Base-by-base conservation (phyloP, 306 rosid species). In the Prunus padus region DNA sequence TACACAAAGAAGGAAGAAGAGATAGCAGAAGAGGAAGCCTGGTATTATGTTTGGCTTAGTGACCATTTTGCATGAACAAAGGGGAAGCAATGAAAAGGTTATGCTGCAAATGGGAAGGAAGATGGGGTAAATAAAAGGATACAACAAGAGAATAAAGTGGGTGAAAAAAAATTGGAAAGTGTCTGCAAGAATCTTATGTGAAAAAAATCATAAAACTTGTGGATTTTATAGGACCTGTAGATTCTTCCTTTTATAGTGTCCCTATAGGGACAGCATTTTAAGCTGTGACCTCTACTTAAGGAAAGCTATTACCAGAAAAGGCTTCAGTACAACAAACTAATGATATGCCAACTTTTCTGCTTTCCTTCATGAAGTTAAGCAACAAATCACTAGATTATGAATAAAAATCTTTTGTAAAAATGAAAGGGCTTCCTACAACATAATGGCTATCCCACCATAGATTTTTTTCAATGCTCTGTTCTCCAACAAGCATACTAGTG, bases 71-170 rank as follows among this genome's bases (percentile, higher is more conserved):
- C 81, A 65, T 75, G 82, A 75, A 73, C 66, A 70, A 77, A 31
- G 72, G 63, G 69, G 78, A 72, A 54, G 75, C 50, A 79, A 76
- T 40, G 88, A 66, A 78, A 76, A 65, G 66, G 69, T 69, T 65
- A 72, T 76, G 86, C 52, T 67, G 82, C 61, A 75, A 13, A 69
- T 60, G 62, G 71, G 82, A 72, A 81, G 45, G 65, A 57, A 16
- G 79, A 51, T 26, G 78, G 66, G 59, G 31, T 76, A 65, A 77
- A 79, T 87, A 77, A 77, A 77, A 81, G 72, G 75, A 77, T 61
- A 23, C 26, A 61, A 73, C 71, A 40, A 61, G 84, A 81, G 93
- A 91, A 88, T 90, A 88, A 94, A 91, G 87, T 81, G 78, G 75
- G 73, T 19, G 73, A 73, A 67, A 74, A 71, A 64, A 65, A 79